Evolutionary conservation across 2,329 filamentous ascomycete genomes (phyloP), one percentile per base, ranked within the genome.

Genomic region (Dothideomycetes sp.): DNA sequence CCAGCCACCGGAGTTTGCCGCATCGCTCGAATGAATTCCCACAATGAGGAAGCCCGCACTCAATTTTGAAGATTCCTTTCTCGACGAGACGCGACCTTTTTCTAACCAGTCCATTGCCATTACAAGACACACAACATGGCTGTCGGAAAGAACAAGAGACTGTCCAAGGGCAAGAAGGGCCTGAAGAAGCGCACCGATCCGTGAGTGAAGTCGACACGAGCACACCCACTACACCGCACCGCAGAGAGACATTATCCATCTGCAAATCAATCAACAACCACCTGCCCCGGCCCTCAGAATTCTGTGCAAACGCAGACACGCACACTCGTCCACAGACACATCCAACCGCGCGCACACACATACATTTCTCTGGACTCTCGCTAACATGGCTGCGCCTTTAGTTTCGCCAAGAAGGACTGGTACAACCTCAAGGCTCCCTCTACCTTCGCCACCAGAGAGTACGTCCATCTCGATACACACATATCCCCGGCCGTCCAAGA

Each of bases 91-190:
- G 38, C 30, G 30, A 42, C 40, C 23, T 35, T 34, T 42, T 42
- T 20, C 13, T 31, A 18, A 42, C 13, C 33, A 35, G 13, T 25
- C 22, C 6, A 35, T 35, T 35, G 33, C 40, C 31, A 34, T n/a
- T 42, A 31, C 33, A 36, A 11, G 34, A 17, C 29, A 52, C 55
- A 53, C 53, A 61, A 49, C 54, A 62, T 86, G 82, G 82, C 82
- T 76, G 82, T 86, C 70, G 82, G 82, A 75, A 86, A 86, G 85
- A 98, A 98, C 82, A 98, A 98, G 87, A 87, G 91, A 79, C 81
- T 98, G 76, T 96, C 91, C 56, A 98, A 98, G 81, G 91, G 91
- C 76, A 98, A 96, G 86, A 98, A 98, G 82, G 89, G 91, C 71
- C 78, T 96, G 68, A 96, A 96, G 86, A 96, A 98, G 89, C 89